These are phyloP conservation scores for Zygosaccharomyces bisporus DNA, from an alignment of 805 yeast genomes.

Conservation along the genomic window DNA sequence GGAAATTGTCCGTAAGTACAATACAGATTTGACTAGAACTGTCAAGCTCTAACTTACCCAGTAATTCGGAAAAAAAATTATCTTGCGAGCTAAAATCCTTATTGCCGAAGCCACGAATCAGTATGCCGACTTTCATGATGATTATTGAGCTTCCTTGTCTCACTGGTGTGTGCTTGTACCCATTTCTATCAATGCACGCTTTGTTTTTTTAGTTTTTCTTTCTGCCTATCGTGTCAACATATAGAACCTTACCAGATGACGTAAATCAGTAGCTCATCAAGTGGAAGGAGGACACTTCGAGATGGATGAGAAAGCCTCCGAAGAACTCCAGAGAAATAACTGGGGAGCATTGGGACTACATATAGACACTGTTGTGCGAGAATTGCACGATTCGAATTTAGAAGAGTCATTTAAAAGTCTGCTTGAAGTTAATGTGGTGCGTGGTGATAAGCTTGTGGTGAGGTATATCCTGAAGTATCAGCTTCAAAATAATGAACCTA, in stretches of 20 bases:
- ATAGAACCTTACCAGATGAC: not conserved
- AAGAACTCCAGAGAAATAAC: conserved; percentile 46
- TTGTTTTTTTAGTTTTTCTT: not conserved
- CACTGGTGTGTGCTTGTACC: too few species aligned
- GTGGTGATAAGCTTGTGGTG: conserved; percentile 62
- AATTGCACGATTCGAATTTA: conserved; percentile 39
- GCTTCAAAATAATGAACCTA: conserved; percentile 39
- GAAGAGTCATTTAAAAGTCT: conserved; percentile 46
- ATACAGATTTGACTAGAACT: conserved; percentile 21
- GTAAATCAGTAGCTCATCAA: not conserved
- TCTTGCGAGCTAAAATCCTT: conserved; percentile 11
- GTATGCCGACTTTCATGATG: conserved; percentile 18
- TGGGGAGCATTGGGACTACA: conserved; percentile 54
- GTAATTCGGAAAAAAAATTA: conserved; percentile 8
- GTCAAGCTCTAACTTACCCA: conserved; percentile 11
- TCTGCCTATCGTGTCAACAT: not conserved
- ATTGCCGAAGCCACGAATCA: conserved; percentile 14
- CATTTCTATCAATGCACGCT: too few species aligned
- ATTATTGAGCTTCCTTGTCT: conserved; percentile 3
- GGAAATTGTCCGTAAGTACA: conserved; percentile 20
- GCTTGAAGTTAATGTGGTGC: conserved; percentile 52
- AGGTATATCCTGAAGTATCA: conserved; percentile 55
- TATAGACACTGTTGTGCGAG: conserved; percentile 36
- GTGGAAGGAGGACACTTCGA: not conserved
- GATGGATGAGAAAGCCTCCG: conserved; percentile 6